These are phyloP conservation scores for Polymyxa betae DNA, from an alignment of 208 protist species.

Conservation along the genomic window DNA sequence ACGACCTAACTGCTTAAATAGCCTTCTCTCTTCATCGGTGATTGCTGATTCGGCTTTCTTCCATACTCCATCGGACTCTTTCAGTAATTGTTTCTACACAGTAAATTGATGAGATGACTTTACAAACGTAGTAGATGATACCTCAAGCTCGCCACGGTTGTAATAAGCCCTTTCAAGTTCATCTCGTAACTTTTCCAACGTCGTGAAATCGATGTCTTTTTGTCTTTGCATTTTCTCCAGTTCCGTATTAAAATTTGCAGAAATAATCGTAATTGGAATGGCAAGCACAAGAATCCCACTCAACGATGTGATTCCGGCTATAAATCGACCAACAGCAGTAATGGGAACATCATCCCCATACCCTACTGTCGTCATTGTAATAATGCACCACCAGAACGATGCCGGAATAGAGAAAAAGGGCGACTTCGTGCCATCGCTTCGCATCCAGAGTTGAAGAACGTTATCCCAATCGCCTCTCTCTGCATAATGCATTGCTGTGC, in stretches of 20 bases:
- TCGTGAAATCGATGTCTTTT: slow-evolving; percentile 54
- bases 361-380: slow-evolving; percentile 71
- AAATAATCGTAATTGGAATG: slow-evolving; percentile 74
- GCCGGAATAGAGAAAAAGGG: slow-evolving; percentile 57
- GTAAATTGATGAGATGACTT: too few relatives aligned
- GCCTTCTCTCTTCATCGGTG: too few relatives aligned
- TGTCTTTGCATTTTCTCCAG: background rate
- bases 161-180: background rate
- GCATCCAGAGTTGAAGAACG: background rate
- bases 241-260: slow-evolving; percentile 66
- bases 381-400: slow-evolving; percentile 69
- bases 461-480: slow-evolving; percentile 55
- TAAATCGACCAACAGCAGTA: slow-evolving; percentile 57
- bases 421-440: background rate
- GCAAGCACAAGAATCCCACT: slow-evolving; percentile 68
- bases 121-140: too few relatives aligned
- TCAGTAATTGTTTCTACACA: background rate
- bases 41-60: too few relatives aligned
- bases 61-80: too few relatives aligned
- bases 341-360: slow-evolving; percentile 66
- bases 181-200: background rate
- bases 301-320: slow-evolving; percentile 67
- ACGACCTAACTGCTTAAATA: background rate
- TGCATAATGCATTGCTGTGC: slow-evolving; percentile 64
- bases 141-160: background rate